Evolutionary conservation across 805 yeast genomes (phyloP).

Genomic region (Pichia californica): DNA sequence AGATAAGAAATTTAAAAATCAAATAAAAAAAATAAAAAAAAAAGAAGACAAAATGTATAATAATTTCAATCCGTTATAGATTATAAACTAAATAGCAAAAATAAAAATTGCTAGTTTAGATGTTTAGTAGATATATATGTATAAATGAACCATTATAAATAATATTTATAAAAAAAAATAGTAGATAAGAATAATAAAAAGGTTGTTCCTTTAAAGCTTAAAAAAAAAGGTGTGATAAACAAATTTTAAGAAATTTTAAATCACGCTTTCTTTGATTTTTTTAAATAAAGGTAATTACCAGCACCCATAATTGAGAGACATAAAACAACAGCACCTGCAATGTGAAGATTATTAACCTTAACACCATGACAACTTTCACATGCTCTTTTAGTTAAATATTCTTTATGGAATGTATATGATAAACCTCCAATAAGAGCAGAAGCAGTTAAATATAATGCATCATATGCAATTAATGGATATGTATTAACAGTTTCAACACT

Average conservation of each 20-base stretch:
- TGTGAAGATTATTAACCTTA: slow-evolving; percentile 1
- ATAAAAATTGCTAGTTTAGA: no score
- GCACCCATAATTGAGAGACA: slow-evolving; percentile 10
- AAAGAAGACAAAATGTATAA: no score
- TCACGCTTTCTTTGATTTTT: slow-evolving; percentile 5
- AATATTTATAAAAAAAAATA: no score
- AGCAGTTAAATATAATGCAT: slow-evolving; percentile 5
- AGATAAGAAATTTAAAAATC: no score
- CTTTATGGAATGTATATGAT: slow-evolving; percentile 8
- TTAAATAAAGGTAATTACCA: slow-evolving; percentile 13
- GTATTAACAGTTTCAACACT: not conserved
- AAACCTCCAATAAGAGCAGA: slow-evolving; percentile 5
- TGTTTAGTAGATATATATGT: no score
- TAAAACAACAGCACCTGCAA: slow-evolving; percentile 5
- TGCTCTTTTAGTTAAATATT: slow-evolving; percentile 1
- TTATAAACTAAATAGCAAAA: no score
- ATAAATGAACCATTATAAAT: no score
- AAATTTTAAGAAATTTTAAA: no score
- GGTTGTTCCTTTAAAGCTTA: no score
- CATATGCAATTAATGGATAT: slow-evolving; percentile 11
- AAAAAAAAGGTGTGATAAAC: no score
- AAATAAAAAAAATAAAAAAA: no score
- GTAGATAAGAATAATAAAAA: not conserved
- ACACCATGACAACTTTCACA: slow-evolving; percentile 6
- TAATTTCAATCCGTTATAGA: no score